Conservation (phyloP, 768 basidiomycete genomes). For the Suillus occidentalis region DNA sequence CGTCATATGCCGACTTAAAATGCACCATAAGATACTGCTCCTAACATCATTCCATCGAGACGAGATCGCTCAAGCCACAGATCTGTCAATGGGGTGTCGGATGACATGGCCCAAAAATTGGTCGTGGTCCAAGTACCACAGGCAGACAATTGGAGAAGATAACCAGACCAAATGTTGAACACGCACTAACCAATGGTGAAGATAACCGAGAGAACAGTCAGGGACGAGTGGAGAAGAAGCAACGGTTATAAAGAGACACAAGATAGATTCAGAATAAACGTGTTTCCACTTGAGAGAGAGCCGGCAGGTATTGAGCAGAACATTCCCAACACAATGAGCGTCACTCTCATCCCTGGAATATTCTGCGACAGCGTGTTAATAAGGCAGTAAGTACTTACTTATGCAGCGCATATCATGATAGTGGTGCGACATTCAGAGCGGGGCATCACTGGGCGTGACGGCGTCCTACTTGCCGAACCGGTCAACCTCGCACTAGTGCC, state of each 20-base stretch:
- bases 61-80: conserved; percentile 4
- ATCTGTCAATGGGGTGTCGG: not conserved
- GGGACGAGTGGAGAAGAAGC: not conserved
- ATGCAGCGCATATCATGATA: not conserved
- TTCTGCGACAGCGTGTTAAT: not conserved
- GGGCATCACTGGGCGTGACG: not conserved
- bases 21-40: conserved; percentile 11
- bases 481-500: not conserved
- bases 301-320: not conserved
- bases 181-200: not conserved
- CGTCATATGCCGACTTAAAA: not conserved
- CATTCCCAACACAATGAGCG: not conserved
- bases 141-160: not conserved
- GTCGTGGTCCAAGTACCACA: not conserved
- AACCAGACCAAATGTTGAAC: not conserved
- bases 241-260: not conserved
- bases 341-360: not conserved
- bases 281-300: not conserved
- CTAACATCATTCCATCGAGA: conserved; percentile 9
- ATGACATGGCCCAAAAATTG: not conserved
- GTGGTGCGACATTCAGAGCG: not conserved
- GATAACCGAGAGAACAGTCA: not conserved
- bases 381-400: not conserved
- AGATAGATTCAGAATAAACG: not conserved
- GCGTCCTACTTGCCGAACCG: not conserved